Evolutionary conservation across 768 basidiomycete species (phyloP).

Genomic region (Agrocybe pediades): DNA sequence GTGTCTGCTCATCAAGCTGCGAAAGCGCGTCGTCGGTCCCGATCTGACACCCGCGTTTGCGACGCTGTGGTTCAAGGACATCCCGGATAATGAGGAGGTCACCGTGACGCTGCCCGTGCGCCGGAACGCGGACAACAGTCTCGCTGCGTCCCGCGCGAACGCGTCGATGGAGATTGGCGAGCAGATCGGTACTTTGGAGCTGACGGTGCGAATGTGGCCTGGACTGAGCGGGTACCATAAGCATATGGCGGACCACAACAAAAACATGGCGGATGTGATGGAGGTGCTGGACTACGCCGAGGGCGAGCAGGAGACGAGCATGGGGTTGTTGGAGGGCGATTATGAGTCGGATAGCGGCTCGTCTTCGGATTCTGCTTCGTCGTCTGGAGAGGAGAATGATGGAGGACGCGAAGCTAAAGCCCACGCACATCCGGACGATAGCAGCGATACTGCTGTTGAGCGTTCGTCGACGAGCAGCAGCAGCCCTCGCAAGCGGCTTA

Average conservation of each 20-base stretch:
- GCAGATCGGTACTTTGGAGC: conserved; percentile 30
- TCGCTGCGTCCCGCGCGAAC: conserved; percentile 29
- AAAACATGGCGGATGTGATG: conserved; percentile 40
- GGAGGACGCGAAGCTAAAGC: conserved; percentile 22
- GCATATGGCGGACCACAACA: conserved; percentile 32
- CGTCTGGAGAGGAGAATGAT: conserved; percentile 14
- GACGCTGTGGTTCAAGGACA: conserved; percentile 45
- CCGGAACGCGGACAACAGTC: conserved; percentile 19
- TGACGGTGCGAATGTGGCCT: conserved; percentile 40
- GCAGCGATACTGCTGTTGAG: too few species aligned
- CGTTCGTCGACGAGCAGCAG: not conserved
- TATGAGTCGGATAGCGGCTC: conserved; percentile 15
- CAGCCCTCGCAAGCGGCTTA: conserved; percentile 1
- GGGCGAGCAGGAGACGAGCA: conserved; percentile 28
- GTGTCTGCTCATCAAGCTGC: conserved; percentile 39
- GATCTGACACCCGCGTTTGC: conserved; percentile 38
- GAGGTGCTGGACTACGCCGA: conserved; percentile 44
- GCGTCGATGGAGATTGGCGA: conserved; percentile 22
- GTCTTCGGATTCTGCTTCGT: conserved; percentile 8
- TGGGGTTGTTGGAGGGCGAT: conserved; percentile 22
- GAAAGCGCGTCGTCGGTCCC: conserved; percentile 31
- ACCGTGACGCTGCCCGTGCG: conserved; percentile 27
- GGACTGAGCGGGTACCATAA: conserved; percentile 47
- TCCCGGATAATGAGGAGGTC: conserved; percentile 36
- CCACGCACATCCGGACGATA: not conserved